Evolutionary conservation across 805 yeast genomes (phyloP), one percentile per base, ranked within the genome.

Genomic region (Suhomyces pyralidae): DNA sequence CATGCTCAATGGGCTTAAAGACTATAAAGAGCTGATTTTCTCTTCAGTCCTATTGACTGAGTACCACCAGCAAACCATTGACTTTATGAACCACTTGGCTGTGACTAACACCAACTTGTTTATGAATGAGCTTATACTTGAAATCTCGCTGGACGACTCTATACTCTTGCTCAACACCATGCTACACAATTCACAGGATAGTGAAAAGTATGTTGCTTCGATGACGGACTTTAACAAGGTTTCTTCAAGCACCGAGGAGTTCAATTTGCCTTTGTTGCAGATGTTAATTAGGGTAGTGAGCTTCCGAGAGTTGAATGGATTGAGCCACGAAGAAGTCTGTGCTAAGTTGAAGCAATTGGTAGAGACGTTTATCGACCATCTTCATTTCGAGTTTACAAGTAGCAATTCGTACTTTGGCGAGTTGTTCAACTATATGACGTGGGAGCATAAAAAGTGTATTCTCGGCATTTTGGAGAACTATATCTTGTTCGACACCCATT

Each of bases 361-460:
- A 2, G 46, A 50, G 19, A 17, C 45, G 1, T 51, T 68, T 4
- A 48, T 70, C 20, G 54, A 57, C 9, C 54, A 61, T 24, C 49
- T 70, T 7, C 58, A 58, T 44, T 67, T 71, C 50, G 58, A 66
- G 30, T 72, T 73, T 49, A 62, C 65, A 0, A 43, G 55, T 0
- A 50, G 53, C 20, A 71, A 71, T 54, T 70, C 78, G 1, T 73
- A 59, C 50, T 72, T 73, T 54, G 78, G 80, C 0, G 80, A 75
- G 48, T 52, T 74, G 20, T 75, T 73, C 55, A 67, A 62, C 48
- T 65, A 57, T 43, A 55, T 75, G 40, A 60, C 63, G 1, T 64
- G 73, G 69, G 65, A 67, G 5, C 58, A 64, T 47, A 68, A 69
- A 46, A 49, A 60, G 8, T 52, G 50, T 15, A 53, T 73, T 1